Evolutionary conservation across 1,284 basidiomycete species (phyloP), one percentile per base, ranked within the genome.

Genomic region (Exobasidium rhododendri): DNA sequence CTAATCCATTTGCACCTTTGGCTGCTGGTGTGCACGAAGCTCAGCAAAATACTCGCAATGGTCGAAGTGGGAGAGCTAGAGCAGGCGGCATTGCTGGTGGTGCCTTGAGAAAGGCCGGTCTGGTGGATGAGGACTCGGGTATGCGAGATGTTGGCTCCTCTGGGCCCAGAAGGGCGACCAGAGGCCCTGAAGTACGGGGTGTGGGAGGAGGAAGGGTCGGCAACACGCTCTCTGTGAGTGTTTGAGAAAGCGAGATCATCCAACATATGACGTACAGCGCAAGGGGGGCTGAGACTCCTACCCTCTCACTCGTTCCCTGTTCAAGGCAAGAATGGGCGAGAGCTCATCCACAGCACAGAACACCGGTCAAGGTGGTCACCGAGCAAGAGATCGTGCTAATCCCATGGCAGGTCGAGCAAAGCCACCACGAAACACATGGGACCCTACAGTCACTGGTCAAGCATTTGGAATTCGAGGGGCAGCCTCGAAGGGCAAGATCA

Each of bases 331-430:
- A 50, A 20, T 20, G 4, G 47, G 47, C 13, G 47, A 28, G 4
- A 26, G 26, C 4, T 13, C n/a, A 20, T 50, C 47, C 13, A 24
- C 47, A 7, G 35, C 17, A 40, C 35, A 40, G 17, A 17, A 17
- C 17, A 40, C 10, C 32, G 31, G 22, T 31, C 26, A 50, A 30
- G 22, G 20, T 24, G 14, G 17, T 31, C 59, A 14, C 32, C 55
- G n/a, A 50, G 64, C 64, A 28, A n/a, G 64, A 44, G 56, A 64
- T 35, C 61, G 64, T 14, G 62, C 64, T 30, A 66, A 66, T 52
- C 64, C 64, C 2, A 51, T 66, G 31, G 56, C 47, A 46, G 58
- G 30, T 20, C 22, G 58, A 6, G 20, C 47, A 24, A 28, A 7
- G 24, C 51, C 32, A 17, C 5, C 30, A 2, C 7, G 53, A 17